Percentiles rank a stretch among this genome's conserved stretches.
Evolutionary conservation across 441 rosid species (phyloP).

Genomic region (Pelargonium fulgidum): DNA sequence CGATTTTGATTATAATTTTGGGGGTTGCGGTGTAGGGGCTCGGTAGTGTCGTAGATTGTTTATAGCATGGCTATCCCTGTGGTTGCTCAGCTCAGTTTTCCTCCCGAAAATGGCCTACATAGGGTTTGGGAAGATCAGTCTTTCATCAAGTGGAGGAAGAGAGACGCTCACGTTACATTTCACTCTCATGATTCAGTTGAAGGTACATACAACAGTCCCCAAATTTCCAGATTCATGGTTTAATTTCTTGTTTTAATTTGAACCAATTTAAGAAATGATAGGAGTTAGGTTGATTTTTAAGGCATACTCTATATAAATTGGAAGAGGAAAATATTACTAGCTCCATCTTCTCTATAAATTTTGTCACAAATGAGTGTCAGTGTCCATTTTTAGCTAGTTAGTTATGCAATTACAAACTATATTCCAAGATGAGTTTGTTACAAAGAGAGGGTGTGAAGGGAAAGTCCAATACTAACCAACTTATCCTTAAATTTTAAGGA

Average conservation of each 20-base stretch:
- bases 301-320: background rate
- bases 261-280: background rate
- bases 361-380: too few species aligned
- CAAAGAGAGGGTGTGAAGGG: too few species aligned
- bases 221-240: background rate
- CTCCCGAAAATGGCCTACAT: constrained; percentile 46
- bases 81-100: constrained; percentile 42
- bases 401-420: too few species aligned
- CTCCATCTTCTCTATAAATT: too few species aligned
- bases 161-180: constrained; percentile 83
- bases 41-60: background rate
- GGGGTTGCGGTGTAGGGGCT: background rate
- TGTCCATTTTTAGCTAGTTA: too few species aligned
- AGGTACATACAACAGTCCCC: constrained; percentile 31
- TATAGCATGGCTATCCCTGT: constrained; percentile 41
- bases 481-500: too few species aligned
- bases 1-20: background rate
- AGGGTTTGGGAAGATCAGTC: constrained; percentile 80
- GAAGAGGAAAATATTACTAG: background rate
- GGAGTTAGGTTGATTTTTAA: background rate
- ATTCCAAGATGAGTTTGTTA: too few species aligned
- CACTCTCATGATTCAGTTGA: constrained; percentile 86
- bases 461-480: too few species aligned
- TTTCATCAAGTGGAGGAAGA: constrained; percentile 79
- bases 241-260: background rate